Conservation (phyloP, 1,284 basidiomycete genomes). For the Cystobasidiaceae sp. region DNA sequence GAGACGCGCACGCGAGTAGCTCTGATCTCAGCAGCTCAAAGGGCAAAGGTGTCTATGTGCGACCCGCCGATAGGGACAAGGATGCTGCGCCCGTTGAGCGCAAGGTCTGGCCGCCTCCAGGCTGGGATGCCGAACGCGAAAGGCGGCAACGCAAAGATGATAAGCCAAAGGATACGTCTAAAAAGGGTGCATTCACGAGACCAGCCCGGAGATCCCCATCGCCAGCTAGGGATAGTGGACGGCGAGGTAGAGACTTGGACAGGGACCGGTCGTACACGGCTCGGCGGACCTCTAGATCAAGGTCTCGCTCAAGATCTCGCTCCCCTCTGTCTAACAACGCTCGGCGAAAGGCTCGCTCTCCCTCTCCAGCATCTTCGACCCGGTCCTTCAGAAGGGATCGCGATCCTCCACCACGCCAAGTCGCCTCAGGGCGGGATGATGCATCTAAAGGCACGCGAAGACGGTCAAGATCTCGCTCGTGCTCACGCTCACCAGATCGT, state of each 20-base stretch:
- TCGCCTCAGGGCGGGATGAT: too few relatives aligned
- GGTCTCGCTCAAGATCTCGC: slow-evolving; percentile 9
- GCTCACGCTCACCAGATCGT: too few relatives aligned
- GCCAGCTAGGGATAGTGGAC: neutral
- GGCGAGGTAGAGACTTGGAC: neutral
- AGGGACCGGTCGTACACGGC: neutral
- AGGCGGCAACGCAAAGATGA: neutral
- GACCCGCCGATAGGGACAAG: neutral
- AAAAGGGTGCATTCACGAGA: neutral
- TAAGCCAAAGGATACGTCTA: neutral
- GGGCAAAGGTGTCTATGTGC: slow-evolving; percentile 13
- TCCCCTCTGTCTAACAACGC: neutral
- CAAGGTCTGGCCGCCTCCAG: slow-evolving; percentile 16
- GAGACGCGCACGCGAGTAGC: neutral
- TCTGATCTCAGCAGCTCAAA: neutral
- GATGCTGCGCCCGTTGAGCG: neutral
- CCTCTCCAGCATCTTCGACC: slow-evolving; percentile 1
- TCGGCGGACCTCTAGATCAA: neutral
- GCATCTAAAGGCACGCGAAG: too few relatives aligned
- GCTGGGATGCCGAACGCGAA: slow-evolving; percentile 9
- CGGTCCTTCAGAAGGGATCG: neutral
- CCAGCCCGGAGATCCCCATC: neutral
- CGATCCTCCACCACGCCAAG: neutral
- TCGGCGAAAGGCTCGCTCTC: neutral
- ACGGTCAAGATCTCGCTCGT: neutral